Evolutionary conservation across 2,329 filamentous ascomycete species (phyloP).

Genomic region (Epichloe bromicola): DNA sequence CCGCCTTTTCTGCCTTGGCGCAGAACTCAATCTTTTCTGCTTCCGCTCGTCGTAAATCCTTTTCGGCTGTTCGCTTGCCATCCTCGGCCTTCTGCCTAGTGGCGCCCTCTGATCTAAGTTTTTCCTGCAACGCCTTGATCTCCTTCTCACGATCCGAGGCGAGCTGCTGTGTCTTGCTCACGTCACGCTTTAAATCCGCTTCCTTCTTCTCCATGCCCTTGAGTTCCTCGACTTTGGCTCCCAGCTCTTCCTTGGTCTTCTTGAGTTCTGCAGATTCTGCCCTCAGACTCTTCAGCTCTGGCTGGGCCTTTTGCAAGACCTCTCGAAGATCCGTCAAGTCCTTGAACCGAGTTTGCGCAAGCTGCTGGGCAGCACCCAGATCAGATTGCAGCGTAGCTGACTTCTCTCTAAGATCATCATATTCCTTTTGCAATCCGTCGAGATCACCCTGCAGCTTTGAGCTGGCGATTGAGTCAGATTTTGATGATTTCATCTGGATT

Average conservation of each 20-base stretch:
- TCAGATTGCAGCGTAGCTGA: constrained; percentile 64
- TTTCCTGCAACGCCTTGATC: constrained; percentile 65
- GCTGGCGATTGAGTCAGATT: constrained; percentile 28
- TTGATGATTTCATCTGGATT: constrained; percentile 44
- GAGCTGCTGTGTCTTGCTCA: constrained; percentile 55
- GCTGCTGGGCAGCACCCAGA: constrained; percentile 69
- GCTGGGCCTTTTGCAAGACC: constrained; percentile 65
- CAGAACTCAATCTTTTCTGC: constrained; percentile 66
- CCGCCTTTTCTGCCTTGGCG: constrained; percentile 57
- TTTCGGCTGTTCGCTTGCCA: constrained; percentile 56
- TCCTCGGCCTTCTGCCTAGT: constrained; percentile 66
- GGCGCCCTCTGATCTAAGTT: constrained; percentile 60
- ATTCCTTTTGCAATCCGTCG: constrained; percentile 37
- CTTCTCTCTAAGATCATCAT: constrained; percentile 57
- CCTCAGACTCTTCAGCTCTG: constrained; percentile 67
- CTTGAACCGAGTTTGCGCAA: constrained; percentile 78
- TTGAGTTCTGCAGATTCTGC: constrained; percentile 67
- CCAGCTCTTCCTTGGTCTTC: constrained; percentile 60
- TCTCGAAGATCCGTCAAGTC: constrained; percentile 72
- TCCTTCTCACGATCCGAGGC: constrained; percentile 64
- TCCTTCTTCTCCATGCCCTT: constrained; percentile 69
- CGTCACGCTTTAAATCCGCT: constrained; percentile 65
- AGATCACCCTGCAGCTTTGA: constrained; percentile 50
- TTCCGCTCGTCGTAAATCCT: constrained; percentile 67
- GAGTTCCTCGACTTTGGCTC: constrained; percentile 44